phyloP scores from a whole-genome alignment of 2,329 filamentous ascomycete species.

The Coccinonectria pachysandricola region DNA sequence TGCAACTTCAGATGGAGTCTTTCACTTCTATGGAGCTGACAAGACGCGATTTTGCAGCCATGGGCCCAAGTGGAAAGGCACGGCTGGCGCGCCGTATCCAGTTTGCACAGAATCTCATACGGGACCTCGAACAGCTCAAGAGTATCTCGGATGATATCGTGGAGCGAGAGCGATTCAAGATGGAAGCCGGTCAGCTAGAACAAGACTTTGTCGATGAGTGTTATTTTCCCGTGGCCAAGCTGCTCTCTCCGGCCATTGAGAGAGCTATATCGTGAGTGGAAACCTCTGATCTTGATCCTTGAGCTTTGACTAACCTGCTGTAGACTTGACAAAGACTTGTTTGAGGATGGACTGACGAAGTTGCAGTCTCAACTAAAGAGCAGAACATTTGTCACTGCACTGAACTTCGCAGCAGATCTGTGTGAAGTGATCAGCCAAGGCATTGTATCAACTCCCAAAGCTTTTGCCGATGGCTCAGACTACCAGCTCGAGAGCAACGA shows the following conservation, averaged over 20 bases:
- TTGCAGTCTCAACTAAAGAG: conserved; percentile 43
- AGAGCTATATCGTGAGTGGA: conserved; percentile 70
- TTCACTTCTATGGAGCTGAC: conserved; percentile 98
- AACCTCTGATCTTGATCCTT: conserved; percentile 1
- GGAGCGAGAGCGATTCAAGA: conserved; percentile 65
- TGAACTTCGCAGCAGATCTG: conserved; percentile 47
- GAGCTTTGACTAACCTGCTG: conserved; percentile 27
- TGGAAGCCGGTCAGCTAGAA: conserved; percentile 67
- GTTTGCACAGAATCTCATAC: conserved; percentile 67
- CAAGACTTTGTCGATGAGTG: conserved; percentile 74
- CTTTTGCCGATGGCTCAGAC: conserved; percentile 12
- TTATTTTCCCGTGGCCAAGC: conserved; percentile 77
- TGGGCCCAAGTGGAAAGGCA: conserved; percentile 75
- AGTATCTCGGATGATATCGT: conserved; percentile 60
- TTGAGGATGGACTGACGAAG: conserved; percentile 39
- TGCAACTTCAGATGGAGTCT: conserved; percentile 90
- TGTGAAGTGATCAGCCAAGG: conserved; percentile 42
- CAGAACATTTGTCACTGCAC: conserved; percentile 47
- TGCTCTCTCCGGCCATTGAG: conserved; percentile 68
- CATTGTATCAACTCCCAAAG: conserved; percentile 35
- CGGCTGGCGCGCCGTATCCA: conserved; percentile 74
- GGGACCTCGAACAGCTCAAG: conserved; percentile 69
- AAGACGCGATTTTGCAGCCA: conserved; percentile 85
- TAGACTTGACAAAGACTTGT: conserved; percentile 56
- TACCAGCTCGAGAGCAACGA: conserved; percentile 27